Conservation (phyloP, 2,329 filamentous ascomycete species). For the Ophiocordyceps camponoti-leonardi region DNA sequence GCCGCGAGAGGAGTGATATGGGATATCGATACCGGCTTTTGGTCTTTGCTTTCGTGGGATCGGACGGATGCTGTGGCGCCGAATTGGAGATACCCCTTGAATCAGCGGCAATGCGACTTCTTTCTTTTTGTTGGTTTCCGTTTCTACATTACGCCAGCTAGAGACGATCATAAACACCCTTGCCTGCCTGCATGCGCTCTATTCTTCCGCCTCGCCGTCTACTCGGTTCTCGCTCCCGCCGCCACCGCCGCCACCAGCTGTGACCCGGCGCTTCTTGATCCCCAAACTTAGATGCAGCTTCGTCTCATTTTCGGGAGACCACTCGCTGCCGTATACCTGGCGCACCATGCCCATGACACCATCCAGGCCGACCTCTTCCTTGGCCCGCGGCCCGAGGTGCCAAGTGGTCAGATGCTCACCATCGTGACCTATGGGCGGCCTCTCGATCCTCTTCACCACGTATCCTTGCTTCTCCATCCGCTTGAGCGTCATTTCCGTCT, state of each 20-base stretch:
- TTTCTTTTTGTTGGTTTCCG: background rate
- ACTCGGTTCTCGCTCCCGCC: conserved; percentile 3
- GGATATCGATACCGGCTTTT: background rate
- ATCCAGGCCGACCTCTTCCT: conserved; percentile 64
- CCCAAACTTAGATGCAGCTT: conserved; percentile 46
- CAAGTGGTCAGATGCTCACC: conserved; percentile 69
- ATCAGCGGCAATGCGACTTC: background rate
- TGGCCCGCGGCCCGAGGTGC: conserved; percentile 70
- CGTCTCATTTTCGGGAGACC: conserved; percentile 36
- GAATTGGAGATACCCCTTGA: background rate
- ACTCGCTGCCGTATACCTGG: conserved; percentile 34
- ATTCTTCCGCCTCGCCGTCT: background rate
- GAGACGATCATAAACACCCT: no score
- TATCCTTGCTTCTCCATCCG: conserved; percentile 72
- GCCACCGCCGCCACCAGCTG: conserved; percentile 9
- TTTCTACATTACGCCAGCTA: no score
- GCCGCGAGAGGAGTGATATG: conserved; percentile 24
- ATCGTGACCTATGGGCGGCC: conserved; percentile 27
- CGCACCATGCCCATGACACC: conserved; percentile 57
- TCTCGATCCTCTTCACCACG: conserved; percentile 56
- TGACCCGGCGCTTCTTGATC: conserved; percentile 16
- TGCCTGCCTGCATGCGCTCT: no score
- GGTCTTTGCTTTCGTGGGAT: background rate
- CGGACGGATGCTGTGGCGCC: no score
- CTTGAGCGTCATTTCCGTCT: conserved; percentile 58